Conservation (phyloP, 257 asterid genomes). For the Rhazya stricta region DNA sequence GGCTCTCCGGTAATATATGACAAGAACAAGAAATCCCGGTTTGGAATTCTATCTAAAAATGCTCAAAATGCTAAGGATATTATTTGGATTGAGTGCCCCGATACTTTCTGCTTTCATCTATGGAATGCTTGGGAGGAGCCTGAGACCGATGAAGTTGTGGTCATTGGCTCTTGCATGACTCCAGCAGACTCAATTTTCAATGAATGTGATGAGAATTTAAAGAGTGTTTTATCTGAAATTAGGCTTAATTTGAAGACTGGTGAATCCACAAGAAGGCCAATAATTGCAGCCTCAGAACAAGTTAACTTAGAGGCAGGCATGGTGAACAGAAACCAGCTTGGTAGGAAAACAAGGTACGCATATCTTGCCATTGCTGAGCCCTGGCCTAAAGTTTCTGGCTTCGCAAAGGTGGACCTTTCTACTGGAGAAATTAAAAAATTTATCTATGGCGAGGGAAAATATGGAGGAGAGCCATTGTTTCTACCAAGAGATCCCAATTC, state of each 20-base stretch:
- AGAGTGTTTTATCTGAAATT: slow-evolving; percentile 49
- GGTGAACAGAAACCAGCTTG: slow-evolving; percentile 57
- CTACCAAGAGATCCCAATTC: slow-evolving; percentile 33
- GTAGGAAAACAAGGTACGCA: slow-evolving; percentile 50
- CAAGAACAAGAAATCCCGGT: slow-evolving; percentile 46
- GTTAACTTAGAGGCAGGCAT: slow-evolving; percentile 66
- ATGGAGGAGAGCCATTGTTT: slow-evolving; percentile 66
- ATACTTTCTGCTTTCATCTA: slow-evolving; percentile 59
- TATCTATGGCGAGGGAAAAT: slow-evolving; percentile 42
- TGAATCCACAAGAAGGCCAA: slow-evolving; percentile 34
- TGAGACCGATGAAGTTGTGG: slow-evolving; percentile 53
- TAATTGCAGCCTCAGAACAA: slow-evolving; percentile 29
- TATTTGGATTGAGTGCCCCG: slow-evolving; percentile 48
- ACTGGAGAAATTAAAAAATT: slow-evolving; percentile 39
- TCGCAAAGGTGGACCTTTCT: slow-evolving; percentile 54
- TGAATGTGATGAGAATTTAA: slow-evolving; percentile 46
- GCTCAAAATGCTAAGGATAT: slow-evolving; percentile 29
- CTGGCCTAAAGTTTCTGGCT: slow-evolving; percentile 76
- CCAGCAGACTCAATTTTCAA: slow-evolving; percentile 71
- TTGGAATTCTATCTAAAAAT: slow-evolving; percentile 43
- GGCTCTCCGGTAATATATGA: slow-evolving; percentile 65
- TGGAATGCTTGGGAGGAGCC: slow-evolving; percentile 83
- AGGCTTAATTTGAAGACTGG: slow-evolving; percentile 59
- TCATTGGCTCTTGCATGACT: slow-evolving; percentile 79
- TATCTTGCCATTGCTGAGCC: slow-evolving; percentile 72